Percentiles rank a stretch among this genome's conserved stretches.
These are phyloP conservation scores for Diaporthe eres DNA, from an alignment of 2,329 filamentous ascomycete species.

Conservation along the genomic window DNA sequence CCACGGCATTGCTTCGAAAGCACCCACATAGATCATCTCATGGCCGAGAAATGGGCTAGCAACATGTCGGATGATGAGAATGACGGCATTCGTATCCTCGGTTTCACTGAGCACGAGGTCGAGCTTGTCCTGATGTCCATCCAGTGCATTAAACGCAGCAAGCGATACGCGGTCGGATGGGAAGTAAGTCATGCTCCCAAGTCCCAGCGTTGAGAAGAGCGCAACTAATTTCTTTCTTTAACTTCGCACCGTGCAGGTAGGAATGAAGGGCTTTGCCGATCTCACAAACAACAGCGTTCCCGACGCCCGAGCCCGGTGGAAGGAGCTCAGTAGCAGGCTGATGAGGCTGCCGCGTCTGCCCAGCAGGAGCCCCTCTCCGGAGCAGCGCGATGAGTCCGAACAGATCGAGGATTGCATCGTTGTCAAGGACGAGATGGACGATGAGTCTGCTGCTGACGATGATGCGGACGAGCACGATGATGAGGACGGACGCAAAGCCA, in stretches of 20 bases:
- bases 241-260: not conserved
- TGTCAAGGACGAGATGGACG: not conserved
- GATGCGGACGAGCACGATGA: not conserved
- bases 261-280: not conserved
- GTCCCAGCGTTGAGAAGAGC: not conserved
- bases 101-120: not conserved
- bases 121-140: slow-evolving; percentile 3
- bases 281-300: not conserved
- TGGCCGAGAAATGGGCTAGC: no score
- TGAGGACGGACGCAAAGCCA: not conserved
- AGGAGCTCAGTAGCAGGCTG: not conserved
- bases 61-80: not conserved
- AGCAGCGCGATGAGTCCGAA: not conserved
- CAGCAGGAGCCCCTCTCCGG: not conserved
- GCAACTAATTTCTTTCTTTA: not conserved
- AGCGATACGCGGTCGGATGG: not conserved
- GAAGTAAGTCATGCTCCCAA: not conserved
- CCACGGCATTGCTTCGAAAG: not conserved
- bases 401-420: not conserved
- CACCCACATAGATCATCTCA: not conserved
- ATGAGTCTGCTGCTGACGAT: not conserved
- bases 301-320: not conserved
- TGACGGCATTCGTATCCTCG: not conserved
- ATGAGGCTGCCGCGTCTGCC: not conserved
- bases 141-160: slow-evolving; percentile 10